A percentile compares a stretch with the other conserved stretches of the same genome.
These are phyloP conservation scores for Pistacia vera DNA, from an alignment of 345 rosid genomes.

Conservation along the genomic window DNA sequence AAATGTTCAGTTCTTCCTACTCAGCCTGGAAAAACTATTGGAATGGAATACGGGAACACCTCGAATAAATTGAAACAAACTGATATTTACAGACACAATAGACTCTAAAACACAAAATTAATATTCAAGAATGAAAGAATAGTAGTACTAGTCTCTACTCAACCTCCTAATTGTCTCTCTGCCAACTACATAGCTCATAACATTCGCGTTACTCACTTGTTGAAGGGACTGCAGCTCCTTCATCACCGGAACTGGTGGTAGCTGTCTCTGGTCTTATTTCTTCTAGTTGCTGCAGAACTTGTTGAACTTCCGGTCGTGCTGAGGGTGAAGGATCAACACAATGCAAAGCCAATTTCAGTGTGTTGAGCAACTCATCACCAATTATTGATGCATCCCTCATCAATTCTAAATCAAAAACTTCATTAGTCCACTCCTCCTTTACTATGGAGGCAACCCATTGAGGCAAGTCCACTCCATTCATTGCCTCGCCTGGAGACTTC, in stretches of 20 bases:
- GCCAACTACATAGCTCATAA: conserved; percentile 3
- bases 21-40: conserved; percentile 10
- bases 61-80: conserved; percentile 15
- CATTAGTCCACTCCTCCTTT: conserved; percentile 94
- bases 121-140: conserved; percentile 54
- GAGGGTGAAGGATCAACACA: conserved; percentile 91
- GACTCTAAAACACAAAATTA: conserved; percentile 11
- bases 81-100: conserved; percentile 42
- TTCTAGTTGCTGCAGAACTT: conserved; percentile 70
- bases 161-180: background rate
- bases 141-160: conserved; percentile 6
- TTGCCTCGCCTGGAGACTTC: conserved; percentile 79
- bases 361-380: conserved; percentile 84
- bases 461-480: conserved; percentile 85
- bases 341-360: conserved; percentile 81
- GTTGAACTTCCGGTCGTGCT: conserved; percentile 76
- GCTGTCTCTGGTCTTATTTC: conserved; percentile 61
- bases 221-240: conserved; percentile 49
- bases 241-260: conserved; percentile 39
- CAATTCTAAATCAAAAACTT: conserved; percentile 85
- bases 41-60: background rate
- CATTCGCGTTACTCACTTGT: conserved; percentile 36
- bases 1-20: conserved; percentile 13
- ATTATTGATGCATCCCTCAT: conserved; percentile 67
- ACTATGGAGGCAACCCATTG: conserved; percentile 96